Conservation (phyloP, 495 filamentous ascomycete genomes). For the Daldinia concentrica region DNA sequence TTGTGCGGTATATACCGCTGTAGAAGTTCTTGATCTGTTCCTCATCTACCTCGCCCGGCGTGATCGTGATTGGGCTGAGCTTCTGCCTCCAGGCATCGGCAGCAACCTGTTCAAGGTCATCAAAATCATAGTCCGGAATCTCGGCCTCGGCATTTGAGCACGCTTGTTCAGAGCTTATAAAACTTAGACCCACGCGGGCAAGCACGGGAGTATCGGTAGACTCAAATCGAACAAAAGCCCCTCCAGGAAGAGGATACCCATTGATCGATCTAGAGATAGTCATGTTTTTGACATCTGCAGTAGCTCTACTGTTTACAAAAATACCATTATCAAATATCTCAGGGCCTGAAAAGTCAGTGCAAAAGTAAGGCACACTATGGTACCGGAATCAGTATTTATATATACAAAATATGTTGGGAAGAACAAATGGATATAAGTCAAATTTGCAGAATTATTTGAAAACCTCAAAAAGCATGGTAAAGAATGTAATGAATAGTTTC, state of each 20-base stretch:
- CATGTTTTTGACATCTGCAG: conserved; percentile 61
- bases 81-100: conserved; percentile 70
- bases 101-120: conserved; percentile 60
- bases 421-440: too few species aligned
- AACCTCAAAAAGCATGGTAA: too few species aligned
- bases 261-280: conserved; percentile 68
- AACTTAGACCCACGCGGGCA: conserved; percentile 74
- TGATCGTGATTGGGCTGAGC: conserved; percentile 65
- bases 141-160: conserved; percentile 74
- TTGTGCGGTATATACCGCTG: conserved; percentile 74
- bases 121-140: conserved; percentile 74
- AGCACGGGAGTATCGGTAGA: conserved; percentile 58
- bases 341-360: conserved; percentile 75
- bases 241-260: conserved; percentile 71
- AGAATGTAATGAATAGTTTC: neutral
- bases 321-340: conserved; percentile 69
- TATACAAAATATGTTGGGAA: too few species aligned
- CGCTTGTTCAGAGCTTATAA: conserved; percentile 71
- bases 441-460: too few species aligned
- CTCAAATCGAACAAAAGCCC: conserved; percentile 69
- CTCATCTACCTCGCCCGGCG: conserved; percentile 62
- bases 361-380: conserved; percentile 61
- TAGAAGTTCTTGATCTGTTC: conserved; percentile 71
- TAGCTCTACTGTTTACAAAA: conserved; percentile 68
- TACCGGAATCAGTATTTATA: conserved; percentile 11